These are phyloP conservation scores for Zygnema circumcarinatum DNA, from an alignment of 139 green algal species.

Conservation along the genomic window DNA sequence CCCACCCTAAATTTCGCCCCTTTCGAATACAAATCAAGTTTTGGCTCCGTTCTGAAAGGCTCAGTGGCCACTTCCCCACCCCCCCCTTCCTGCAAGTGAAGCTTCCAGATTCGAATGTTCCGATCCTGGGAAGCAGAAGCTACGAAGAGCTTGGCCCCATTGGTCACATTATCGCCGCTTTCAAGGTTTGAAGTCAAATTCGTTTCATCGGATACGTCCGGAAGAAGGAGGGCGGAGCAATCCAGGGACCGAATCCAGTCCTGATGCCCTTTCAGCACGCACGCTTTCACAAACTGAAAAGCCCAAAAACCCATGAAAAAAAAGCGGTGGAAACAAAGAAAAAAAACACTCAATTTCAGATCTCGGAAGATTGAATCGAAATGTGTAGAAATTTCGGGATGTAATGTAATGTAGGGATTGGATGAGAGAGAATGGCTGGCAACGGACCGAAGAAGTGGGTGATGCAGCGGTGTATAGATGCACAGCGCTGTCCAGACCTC, in stretches of 20 bases:
- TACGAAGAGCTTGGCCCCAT: slow-evolving; percentile 73
- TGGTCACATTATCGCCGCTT: background rate
- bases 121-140: slow-evolving; percentile 89
- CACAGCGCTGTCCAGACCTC: slow-evolving; percentile 38
- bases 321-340: background rate
- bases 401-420: background rate
- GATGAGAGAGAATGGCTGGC: background rate
- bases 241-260: slow-evolving; percentile 67
- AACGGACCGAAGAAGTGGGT: background rate
- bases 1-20: slow-evolving; percentile 55
- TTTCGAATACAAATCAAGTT: slow-evolving; percentile 66
- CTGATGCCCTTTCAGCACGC: slow-evolving; percentile 64
- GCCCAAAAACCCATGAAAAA: slow-evolving; percentile 17
- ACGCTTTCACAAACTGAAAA: slow-evolving; percentile 49
- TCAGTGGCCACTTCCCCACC: background rate
- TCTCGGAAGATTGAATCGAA: background rate
- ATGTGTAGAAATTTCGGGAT: background rate
- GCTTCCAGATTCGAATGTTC: slow-evolving; percentile 73
- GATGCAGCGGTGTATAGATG: slow-evolving; percentile 36
- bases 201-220: background rate
- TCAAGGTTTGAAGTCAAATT: background rate
- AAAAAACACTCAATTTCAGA: background rate
- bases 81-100: slow-evolving; percentile 39
- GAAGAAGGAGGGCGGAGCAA: slow-evolving; percentile 8
- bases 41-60: background rate